These are phyloP conservation scores for Solanum ahanhuiri DNA, from an alignment of 257 asterid species.

Conservation along the genomic window DNA sequence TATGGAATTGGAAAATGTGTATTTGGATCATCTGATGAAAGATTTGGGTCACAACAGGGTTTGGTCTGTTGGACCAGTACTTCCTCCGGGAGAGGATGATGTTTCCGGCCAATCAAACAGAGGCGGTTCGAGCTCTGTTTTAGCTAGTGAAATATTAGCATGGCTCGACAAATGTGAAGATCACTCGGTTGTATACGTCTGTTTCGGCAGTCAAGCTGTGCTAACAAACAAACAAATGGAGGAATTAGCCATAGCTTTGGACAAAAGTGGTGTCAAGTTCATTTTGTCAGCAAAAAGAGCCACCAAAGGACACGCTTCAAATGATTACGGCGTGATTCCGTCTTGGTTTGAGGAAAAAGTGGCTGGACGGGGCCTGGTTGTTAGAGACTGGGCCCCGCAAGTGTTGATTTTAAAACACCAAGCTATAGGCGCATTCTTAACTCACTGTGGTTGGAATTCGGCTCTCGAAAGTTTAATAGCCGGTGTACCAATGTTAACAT, in stretches of 20 bases:
- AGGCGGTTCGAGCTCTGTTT: conserved; percentile 34
- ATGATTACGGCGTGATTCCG: conserved; percentile 36
- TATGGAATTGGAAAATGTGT: conserved; percentile 25
- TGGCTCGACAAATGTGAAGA: conserved; percentile 55
- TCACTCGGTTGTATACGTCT: conserved; percentile 41
- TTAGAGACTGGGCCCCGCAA: conserved; percentile 79
- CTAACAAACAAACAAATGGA: conserved; percentile 49
- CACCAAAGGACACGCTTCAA: conserved; percentile 33
- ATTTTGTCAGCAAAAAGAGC: conserved; percentile 43
- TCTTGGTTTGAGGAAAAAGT: conserved; percentile 56
- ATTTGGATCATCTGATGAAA: conserved; percentile 26
- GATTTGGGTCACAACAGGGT: conserved; percentile 38
- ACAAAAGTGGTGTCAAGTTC: conserved; percentile 47
- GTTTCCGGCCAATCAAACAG: not conserved
- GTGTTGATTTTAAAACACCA: conserved; percentile 42
- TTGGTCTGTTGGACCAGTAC: conserved; percentile 64
- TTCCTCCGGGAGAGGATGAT: conserved; percentile 20
- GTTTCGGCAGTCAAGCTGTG: conserved; percentile 77
- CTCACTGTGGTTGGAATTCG: conserved; percentile 84
- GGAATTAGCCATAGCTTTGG: conserved; percentile 34
- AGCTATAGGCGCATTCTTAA: conserved; percentile 29
- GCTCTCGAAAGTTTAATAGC: conserved; percentile 37
- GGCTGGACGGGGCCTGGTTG: conserved; percentile 46
- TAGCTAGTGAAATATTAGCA: conserved; percentile 9
- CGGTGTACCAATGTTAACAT: conserved; percentile 57